Evolutionary conservation across 176 grass and related monocot species (phyloP), one percentile per base, ranked within the genome.

Genomic region (Secale cereale): DNA sequence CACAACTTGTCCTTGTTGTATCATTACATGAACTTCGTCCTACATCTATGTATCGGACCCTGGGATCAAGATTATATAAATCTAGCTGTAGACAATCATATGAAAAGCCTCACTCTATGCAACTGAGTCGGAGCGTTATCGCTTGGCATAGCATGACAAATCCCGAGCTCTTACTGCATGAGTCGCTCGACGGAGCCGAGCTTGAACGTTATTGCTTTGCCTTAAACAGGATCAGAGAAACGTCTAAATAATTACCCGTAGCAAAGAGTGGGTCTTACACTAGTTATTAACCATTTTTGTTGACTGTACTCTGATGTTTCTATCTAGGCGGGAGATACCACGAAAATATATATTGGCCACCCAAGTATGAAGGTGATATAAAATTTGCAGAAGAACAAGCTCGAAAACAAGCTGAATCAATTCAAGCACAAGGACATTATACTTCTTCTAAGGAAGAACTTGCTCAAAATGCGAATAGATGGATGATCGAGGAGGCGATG

Each of bases 401-500:
- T 35, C 8, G 32, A 22, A 35, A 11, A 36, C 31, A 68, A 68
- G 19, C 8, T 17, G 16, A 19, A 11, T 68, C 31, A 22, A 68
- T 68, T 2, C 29, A 35, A 67, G 65, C 15, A 67, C 30, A 16
- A 35, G 30, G 16, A 32, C 29, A 19, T 32, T 32, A 14, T 33
- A 33, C 3, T 33, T 29, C 68, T 40, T 70, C 68, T 76, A 37
- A 36, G 3, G 41, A 36, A 54, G 43, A 77, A 67, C 26, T 56
- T 77, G 8, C 13, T 65, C 13, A 3, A 14, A 28, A 26, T 67
- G 59, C 6, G 20, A 76, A 25, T 12, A 28, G 31, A 26, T 77
- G 72, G 72, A 77, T 84, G 82, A 30, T 3, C 3, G 43, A 84
- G 60, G 82, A 84, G 40, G 59, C 3, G 60, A 84, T 77, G 72